These are phyloP conservation scores for Saururus chinensis DNA, from an alignment of 164 flowering plant species.

Conservation along the genomic window DNA sequence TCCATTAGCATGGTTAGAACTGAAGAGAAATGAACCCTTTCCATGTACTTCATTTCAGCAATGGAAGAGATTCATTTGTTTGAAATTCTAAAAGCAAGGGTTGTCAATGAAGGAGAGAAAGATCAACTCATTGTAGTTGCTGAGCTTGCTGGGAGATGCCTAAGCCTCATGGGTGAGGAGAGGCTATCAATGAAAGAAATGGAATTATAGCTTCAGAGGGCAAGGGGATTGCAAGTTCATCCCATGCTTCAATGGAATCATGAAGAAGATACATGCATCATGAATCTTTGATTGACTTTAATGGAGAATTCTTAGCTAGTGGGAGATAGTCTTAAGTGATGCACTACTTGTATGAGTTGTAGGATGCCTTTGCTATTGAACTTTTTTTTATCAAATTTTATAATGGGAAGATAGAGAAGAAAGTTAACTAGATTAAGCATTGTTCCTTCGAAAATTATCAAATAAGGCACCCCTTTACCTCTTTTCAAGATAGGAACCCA, in stretches of 20 bases:
- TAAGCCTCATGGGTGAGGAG: neutral
- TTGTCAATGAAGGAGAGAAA: neutral
- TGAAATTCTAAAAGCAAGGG: neutral
- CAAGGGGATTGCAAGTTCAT: neutral
- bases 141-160: slow-evolving; percentile 2
- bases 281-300: no score
- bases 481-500: no score
- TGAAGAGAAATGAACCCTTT: neutral
- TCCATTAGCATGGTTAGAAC: neutral
- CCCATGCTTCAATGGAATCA: neutral
- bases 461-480: no score
- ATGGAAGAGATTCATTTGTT: neutral
- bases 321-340: no score
- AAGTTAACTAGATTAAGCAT: no score
- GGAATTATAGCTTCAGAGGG: neutral
- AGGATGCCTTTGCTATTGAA: no score
- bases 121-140: slow-evolving; percentile 5
- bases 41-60: neutral
- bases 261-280: no score
- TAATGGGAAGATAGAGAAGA: no score
- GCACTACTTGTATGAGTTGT: no score
- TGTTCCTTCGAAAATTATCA: no score
- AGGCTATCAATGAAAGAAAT: slow-evolving; percentile 8
- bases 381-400: no score
- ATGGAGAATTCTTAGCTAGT: no score